Evolutionary conservation across 306 rosid genomes (phyloP), one percentile per base, ranked within the genome.

Genomic region (Erythrophleum fordii): DNA sequence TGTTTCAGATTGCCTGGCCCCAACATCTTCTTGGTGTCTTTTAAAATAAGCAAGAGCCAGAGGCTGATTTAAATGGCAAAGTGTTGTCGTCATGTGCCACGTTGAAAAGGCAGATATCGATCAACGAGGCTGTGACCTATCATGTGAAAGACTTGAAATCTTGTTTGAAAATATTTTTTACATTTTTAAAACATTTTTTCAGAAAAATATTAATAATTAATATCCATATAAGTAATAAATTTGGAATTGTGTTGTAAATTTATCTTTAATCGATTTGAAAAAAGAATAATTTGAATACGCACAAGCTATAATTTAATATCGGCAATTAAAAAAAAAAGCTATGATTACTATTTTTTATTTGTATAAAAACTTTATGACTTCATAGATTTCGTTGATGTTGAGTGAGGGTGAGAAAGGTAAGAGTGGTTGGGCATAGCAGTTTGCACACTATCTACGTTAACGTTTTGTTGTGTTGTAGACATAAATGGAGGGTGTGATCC

Each of bases 91-190:
- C 48, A 11, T 11, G 72, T 66, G 51, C 45, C 72, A 56, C 51
- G n/a, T 22, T 73, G 75, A 68, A 81, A 49, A 52, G 77, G 34
- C 72, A 62, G 81, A 68, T 68, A 79, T 64, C 60, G 74, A 77
- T 23, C 28, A 49, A 41, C 37, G 26, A 37, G 77, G n/a, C 4
- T 22, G 56, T 71, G 74, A 22, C 14, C 76, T 26, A 71, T 28
- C 81, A 29, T 42, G 55, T 78, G 41, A 49, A 69, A 29, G 69
- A 3, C 64, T 78, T 13, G 60, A 80, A 42, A 58, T n/a, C 18
- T 78, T 20, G 11, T 61, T 13, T 25, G 37, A 28, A 58, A 58
- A 9, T 53, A 22, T 53, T 53, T 56, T 56, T 10, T 56, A 56
- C 62, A 6, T 22, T 56, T 53, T 56, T 4, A 0, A 13, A 13